A percentile compares a stretch with the other conserved stretches of the same genome.
Evolutionary conservation across 176 grass and related monocot species (phyloP).

Genomic region (Juncus inflexus): DNA sequence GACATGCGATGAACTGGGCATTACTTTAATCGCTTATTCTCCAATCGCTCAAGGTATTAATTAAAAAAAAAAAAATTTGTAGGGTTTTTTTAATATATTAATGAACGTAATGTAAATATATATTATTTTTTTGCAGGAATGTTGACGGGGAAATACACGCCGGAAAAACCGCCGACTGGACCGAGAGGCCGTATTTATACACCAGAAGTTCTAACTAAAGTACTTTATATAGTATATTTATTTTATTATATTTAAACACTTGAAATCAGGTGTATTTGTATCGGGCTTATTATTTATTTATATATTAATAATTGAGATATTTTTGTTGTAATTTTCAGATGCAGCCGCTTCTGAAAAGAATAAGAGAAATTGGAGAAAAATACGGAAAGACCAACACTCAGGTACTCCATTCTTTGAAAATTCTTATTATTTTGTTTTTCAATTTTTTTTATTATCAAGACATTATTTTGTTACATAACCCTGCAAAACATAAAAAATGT

Average conservation of each 20-base stretch:
- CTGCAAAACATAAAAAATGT: too few relatives aligned
- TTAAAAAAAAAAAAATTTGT: too few relatives aligned
- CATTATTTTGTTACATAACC: too few relatives aligned
- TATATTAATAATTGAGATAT: not conserved
- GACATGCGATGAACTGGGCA: conserved; percentile 62
- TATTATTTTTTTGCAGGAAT: conserved; percentile 42
- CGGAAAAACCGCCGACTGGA: conserved; percentile 59
- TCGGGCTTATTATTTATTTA: not conserved
- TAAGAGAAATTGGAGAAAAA: conserved; percentile 72
- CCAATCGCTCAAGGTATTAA: conserved; percentile 59
- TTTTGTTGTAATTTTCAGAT: conserved; percentile 42
- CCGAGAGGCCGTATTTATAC: conserved; percentile 59
- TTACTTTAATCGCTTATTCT: conserved; percentile 74
- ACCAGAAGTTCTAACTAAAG: conserved; percentile 57
- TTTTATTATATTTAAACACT: not conserved
- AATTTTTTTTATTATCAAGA: not conserved
- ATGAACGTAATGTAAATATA: too few relatives aligned
- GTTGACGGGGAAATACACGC: conserved; percentile 68
- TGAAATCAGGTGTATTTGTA: not conserved
- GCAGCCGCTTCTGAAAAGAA: conserved; percentile 78
- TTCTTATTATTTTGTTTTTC: conserved; percentile 3
- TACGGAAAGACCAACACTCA: conserved; percentile 75
- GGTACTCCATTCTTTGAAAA: conserved; percentile 35
- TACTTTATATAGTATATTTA: conserved; percentile 17
- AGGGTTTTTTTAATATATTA: too few relatives aligned